A percentile compares a stretch with the other conserved stretches of the same genome.
These are phyloP conservation scores for Erucastrum elatum DNA, from an alignment of 345 rosid species.

Conservation along the genomic window DNA sequence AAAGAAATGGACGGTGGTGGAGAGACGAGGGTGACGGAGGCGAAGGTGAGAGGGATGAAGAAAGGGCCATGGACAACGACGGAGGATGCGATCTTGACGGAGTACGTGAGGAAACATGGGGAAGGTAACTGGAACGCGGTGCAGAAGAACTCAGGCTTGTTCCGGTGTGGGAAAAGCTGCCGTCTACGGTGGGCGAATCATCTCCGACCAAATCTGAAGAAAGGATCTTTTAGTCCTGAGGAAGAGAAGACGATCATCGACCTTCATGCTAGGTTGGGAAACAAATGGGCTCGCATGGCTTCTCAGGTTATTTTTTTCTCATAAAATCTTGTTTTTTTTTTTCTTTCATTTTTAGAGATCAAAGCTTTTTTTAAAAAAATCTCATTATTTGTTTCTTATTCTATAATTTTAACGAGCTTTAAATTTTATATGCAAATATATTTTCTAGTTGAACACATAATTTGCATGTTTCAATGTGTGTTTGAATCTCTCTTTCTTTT, in stretches of 20 bases:
- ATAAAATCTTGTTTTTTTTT: neutral
- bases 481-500: conserved; percentile 10
- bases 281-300: conserved; percentile 98
- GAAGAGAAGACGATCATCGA: conserved; percentile 72
- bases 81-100: conserved; percentile 73
- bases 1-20: conserved; percentile 36
- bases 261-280: conserved; percentile 76
- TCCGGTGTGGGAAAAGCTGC: conserved; percentile 87
- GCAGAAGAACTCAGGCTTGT: conserved; percentile 65
- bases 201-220: conserved; percentile 82
- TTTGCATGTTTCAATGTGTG: conserved; percentile 22
- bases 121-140: conserved; percentile 91
- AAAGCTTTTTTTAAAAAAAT: neutral
- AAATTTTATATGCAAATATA: neutral
- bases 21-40: conserved; percentile 4
- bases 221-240: conserved; percentile 65
- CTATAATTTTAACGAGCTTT: neutral
- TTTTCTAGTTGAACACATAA: conserved; percentile 19
- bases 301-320: conserved; percentile 55
- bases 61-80: conserved; percentile 86
- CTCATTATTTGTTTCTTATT: conserved; percentile 14
- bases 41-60: conserved; percentile 49
- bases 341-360: neutral
- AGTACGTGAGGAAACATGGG: conserved; percentile 68
- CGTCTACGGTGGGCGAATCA: conserved; percentile 93